Percentiles rank a stretch among this genome's conserved stretches.
phyloP scores from a whole-genome alignment of 768 basidiomycete species.

The Panus rudis region DNA sequence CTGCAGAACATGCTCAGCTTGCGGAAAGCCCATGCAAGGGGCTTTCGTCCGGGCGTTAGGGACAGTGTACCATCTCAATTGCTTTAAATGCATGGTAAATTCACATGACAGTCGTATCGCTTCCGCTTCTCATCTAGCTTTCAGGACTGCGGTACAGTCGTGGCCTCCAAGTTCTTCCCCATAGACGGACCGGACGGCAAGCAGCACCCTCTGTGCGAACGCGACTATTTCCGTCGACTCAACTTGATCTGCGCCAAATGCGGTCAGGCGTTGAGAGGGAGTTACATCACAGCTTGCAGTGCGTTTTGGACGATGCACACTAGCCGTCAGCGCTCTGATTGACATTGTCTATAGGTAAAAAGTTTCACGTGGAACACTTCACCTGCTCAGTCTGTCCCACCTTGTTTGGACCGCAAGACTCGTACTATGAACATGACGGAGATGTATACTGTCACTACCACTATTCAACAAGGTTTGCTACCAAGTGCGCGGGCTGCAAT shows the following conservation, averaged over 20 bases:
- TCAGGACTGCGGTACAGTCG: slow-evolving; percentile 93
- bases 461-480: slow-evolving; percentile 97
- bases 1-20: slow-evolving; percentile 64
- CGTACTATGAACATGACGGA: slow-evolving; percentile 98
- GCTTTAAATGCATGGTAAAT: slow-evolving; percentile 95
- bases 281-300: slow-evolving; percentile 99
- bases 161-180: slow-evolving; percentile 98
- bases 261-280: slow-evolving; percentile 86
- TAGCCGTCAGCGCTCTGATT: slow-evolving; percentile 3
- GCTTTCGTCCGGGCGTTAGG: slow-evolving; percentile 94
- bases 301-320: slow-evolving; percentile 30
- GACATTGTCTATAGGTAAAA: slow-evolving; percentile 69
- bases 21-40: slow-evolving; percentile 81
- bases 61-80: slow-evolving; percentile 92
- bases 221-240: slow-evolving; percentile 94
- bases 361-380: slow-evolving; percentile 99
- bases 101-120: slow-evolving; percentile 6
- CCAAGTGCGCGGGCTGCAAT: slow-evolving; percentile 96
- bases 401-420: slow-evolving; percentile 95
- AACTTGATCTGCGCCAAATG: slow-evolving; percentile 97
- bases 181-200: slow-evolving; percentile 87
- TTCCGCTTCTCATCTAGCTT: slow-evolving; percentile 11
- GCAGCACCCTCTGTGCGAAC: slow-evolving; percentile 94
- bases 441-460: slow-evolving; percentile 99
- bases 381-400: slow-evolving; percentile 96